A percentile compares a stretch with the other conserved stretches of the same genome.
These are phyloP conservation scores for Ascoidea rubescens DNA, from an alignment of 805 yeast species.

Conservation along the genomic window DNA sequence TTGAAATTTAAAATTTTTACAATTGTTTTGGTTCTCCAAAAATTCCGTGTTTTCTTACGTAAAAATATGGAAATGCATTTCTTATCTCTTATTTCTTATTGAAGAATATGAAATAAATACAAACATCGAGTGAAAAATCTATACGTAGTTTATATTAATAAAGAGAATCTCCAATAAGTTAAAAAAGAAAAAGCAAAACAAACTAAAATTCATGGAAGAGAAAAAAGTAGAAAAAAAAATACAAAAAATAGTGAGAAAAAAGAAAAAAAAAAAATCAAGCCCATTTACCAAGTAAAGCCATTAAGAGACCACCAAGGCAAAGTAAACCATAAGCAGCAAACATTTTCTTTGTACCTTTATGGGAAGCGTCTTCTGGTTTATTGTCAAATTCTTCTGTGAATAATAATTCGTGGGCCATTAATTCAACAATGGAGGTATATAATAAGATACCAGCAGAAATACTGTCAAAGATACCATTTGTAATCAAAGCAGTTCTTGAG, in stretches of 20 bases:
- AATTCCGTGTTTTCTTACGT: too few relatives aligned
- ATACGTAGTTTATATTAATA: too few relatives aligned
- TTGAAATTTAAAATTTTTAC: not conserved
- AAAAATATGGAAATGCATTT: too few relatives aligned
- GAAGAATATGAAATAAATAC: too few relatives aligned
- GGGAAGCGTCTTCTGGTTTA: constrained; percentile 18
- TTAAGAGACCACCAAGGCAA: constrained; percentile 48
- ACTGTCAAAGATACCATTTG: constrained; percentile 54
- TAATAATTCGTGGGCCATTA: constrained; percentile 61
- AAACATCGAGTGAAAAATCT: too few relatives aligned
- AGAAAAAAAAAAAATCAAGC: constrained; percentile 24
- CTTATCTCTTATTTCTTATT: too few relatives aligned
- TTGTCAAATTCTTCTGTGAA: constrained; percentile 52
- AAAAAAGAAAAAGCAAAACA: too few relatives aligned
- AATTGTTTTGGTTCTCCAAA: constrained; percentile 4
- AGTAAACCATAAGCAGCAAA: constrained; percentile 27
- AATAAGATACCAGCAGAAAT: constrained; percentile 60
- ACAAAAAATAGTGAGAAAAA: too few relatives aligned
- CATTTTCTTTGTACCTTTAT: constrained; percentile 28
- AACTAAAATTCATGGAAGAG: too few relatives aligned
- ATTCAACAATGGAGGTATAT: constrained; percentile 62
- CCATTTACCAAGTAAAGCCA: constrained; percentile 72
- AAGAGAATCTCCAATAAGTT: too few relatives aligned
- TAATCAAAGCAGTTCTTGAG: constrained; percentile 37
- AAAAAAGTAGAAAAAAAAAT: too few relatives aligned